phyloP scores from a whole-genome alignment of 768 basidiomycete species.

The Collybiopsis confluens region DNA sequence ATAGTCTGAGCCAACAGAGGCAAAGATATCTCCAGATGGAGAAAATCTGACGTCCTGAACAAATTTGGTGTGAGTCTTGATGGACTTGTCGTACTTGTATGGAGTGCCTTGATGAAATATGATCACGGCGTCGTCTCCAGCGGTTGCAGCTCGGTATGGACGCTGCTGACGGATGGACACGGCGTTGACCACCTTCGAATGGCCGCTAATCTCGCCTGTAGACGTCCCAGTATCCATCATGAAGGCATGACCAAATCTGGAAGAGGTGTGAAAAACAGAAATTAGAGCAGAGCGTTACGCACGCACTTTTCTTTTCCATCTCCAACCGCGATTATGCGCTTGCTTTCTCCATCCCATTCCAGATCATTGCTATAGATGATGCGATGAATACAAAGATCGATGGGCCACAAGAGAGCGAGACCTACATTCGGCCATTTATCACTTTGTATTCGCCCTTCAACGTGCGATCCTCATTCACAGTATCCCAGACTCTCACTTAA shows the following conservation, averaged over 20 bases:
- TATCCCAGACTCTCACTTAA: slow-evolving; percentile 89
- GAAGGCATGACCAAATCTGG: slow-evolving; percentile 79
- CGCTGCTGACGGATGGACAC: slow-evolving; percentile 85
- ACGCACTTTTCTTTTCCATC: slow-evolving; percentile 84
- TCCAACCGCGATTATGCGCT: slow-evolving; percentile 92
- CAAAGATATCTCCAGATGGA: slow-evolving; percentile 77
- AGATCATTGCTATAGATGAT: slow-evolving; percentile 73
- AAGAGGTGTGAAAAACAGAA: neutral
- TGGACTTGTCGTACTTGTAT: slow-evolving; percentile 87
- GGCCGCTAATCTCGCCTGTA: slow-evolving; percentile 85
- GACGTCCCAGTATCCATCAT: slow-evolving; percentile 81
- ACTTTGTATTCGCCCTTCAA: slow-evolving; percentile 81
- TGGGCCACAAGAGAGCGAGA: slow-evolving; percentile 5
- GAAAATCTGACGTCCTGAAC: slow-evolving; percentile 88
- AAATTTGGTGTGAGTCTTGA: slow-evolving; percentile 87
- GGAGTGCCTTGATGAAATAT: slow-evolving; percentile 86
- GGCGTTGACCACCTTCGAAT: slow-evolving; percentile 89
- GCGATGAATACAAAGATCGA: neutral
- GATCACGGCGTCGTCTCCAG: slow-evolving; percentile 77
- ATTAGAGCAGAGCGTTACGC: neutral
- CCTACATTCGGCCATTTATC: slow-evolving; percentile 70
- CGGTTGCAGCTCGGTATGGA: slow-evolving; percentile 89
- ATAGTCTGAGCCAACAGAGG: slow-evolving; percentile 84
- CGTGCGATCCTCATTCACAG: slow-evolving; percentile 75
- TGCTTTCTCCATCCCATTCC: slow-evolving; percentile 95